Percentiles rank a stretch among this genome's conserved stretches.
These are phyloP conservation scores for Lodderomyces jiufengensis DNA, from an alignment of 1,139 yeast species.

Conservation along the genomic window DNA sequence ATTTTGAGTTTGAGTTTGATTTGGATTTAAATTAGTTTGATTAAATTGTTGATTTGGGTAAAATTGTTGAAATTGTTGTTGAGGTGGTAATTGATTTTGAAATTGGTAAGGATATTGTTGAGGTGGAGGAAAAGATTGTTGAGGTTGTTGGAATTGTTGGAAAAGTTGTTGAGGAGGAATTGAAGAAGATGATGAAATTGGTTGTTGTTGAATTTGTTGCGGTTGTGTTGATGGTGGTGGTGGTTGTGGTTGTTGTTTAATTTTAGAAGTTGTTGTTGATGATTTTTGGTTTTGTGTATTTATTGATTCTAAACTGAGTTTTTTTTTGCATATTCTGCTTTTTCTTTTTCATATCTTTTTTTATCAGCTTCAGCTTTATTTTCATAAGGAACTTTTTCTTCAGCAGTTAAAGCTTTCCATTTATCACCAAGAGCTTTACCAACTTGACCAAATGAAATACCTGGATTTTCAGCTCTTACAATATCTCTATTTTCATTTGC, in stretches of 20 bases:
- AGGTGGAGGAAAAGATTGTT: background rate
- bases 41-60: too few species aligned
- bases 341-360: conserved; percentile 94
- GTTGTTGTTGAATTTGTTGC: conserved; percentile 1
- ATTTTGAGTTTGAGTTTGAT: too few species aligned
- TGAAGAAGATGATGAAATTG: background rate
- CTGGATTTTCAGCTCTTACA: conserved; percentile 93
- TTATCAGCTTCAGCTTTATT: conserved; percentile 92
- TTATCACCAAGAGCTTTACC: conserved; percentile 91
- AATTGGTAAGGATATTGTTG: conserved; percentile 2
- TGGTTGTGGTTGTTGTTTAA: conserved; percentile 1
- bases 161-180: background rate
- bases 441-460: conserved; percentile 87
- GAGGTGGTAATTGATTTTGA: conserved; percentile 1
- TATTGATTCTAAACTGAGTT: conserved; percentile 15
- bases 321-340: conserved; percentile 78
- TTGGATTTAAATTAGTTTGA: too few species aligned
- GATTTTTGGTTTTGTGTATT: conserved; percentile 7
- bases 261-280: conserved; percentile 2
- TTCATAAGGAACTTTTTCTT: conserved; percentile 86
- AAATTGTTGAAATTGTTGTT: too few species aligned
- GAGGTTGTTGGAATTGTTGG: conserved; percentile 1
- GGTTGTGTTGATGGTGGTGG: conserved; percentile 3
- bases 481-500: conserved; percentile 96
- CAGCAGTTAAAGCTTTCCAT: conserved; percentile 86